Evolutionary conservation across 1,139 yeast species (phyloP).

Genomic region (Suhomyces ambrosiae): DNA sequence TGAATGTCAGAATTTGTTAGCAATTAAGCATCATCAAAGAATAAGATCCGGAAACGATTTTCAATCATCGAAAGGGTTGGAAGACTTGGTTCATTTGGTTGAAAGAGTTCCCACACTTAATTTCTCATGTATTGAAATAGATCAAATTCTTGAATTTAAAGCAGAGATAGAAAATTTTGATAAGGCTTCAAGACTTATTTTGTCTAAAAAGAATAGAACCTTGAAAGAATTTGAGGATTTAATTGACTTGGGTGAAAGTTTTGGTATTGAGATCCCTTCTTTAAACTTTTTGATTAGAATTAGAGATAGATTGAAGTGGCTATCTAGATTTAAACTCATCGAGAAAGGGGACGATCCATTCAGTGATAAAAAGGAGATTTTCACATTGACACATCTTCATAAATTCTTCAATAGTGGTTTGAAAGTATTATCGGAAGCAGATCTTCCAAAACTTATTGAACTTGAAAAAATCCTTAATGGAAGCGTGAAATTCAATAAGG

Average conservation of each 20-base stretch:
- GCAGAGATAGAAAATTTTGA: slow-evolving; percentile 58
- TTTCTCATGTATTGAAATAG: slow-evolving; percentile 60
- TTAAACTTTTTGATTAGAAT: slow-evolving; percentile 51
- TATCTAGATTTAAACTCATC: slow-evolving; percentile 35
- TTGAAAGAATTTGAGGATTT: slow-evolving; percentile 47
- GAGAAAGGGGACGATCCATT: slow-evolving; percentile 47
- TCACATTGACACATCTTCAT: slow-evolving; percentile 38
- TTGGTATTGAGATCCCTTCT: slow-evolving; percentile 60
- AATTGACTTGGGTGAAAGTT: slow-evolving; percentile 56
- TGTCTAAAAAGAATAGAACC: slow-evolving; percentile 29
- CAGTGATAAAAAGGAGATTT: slow-evolving; percentile 38
- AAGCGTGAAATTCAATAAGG: slow-evolving; percentile 34
- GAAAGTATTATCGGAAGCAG: slow-evolving; percentile 32
- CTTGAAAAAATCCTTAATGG: slow-evolving; percentile 28
- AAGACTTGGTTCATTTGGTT: slow-evolving; percentile 37
- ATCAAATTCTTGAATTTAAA: slow-evolving; percentile 57
- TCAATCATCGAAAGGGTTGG: slow-evolving; percentile 21
- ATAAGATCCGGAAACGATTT: slow-evolving; percentile 32
- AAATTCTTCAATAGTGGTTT: slow-evolving; percentile 46
- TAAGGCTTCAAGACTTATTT: slow-evolving; percentile 44
- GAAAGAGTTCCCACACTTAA: slow-evolving; percentile 51
- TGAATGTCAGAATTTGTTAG: slow-evolving; percentile 54
- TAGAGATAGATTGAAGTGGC: slow-evolving; percentile 54
- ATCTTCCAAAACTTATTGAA: slow-evolving; percentile 20
- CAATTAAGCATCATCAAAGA: slow-evolving; percentile 54